phyloP scores from a whole-genome alignment of 257 asterid species.

The Solanum virginianum region DNA sequence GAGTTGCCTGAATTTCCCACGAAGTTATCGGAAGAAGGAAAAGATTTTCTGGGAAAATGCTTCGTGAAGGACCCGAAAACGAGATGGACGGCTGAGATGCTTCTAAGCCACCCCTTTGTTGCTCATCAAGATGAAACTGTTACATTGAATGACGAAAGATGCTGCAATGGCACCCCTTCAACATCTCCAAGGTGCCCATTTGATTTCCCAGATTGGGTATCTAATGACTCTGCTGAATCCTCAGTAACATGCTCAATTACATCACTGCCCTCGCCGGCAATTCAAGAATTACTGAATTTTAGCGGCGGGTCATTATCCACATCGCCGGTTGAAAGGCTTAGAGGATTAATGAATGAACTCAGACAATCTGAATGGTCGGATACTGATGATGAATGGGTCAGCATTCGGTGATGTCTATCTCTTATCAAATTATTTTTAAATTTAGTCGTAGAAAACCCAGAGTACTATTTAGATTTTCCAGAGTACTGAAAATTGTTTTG shows the following conservation, averaged over 20 bases:
- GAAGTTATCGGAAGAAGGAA: constrained; percentile 42
- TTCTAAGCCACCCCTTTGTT: constrained; percentile 58
- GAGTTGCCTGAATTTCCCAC: constrained; percentile 51
- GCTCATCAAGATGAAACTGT: constrained; percentile 3
- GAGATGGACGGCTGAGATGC: constrained; percentile 98
- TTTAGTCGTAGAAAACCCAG: neutral
- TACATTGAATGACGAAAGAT: neutral
- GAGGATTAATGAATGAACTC: constrained; percentile 11
- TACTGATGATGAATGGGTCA: constrained; percentile 51
- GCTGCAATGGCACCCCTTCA: neutral
- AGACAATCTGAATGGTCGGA: constrained; percentile 30
- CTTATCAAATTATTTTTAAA: neutral
- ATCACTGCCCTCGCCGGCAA: constrained; percentile 23
- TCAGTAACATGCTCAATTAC: constrained; percentile 22
- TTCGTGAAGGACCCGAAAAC: constrained; percentile 44
- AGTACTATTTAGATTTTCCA: neutral
- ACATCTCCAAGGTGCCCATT: constrained; percentile 66
- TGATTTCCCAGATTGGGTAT: constrained; percentile 59
- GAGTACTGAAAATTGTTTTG: constrained; percentile 6
- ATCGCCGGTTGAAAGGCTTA: constrained; percentile 34
- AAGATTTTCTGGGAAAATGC: constrained; percentile 49
- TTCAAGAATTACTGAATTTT: constrained; percentile 2
- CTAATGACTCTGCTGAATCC: constrained; percentile 9
- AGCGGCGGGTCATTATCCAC: constrained; percentile 10
- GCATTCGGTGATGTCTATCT: constrained; percentile 34